Conservation (phyloP, 495 filamentous ascomycete species). For the Hypoxylon crocopeplum region DNA sequence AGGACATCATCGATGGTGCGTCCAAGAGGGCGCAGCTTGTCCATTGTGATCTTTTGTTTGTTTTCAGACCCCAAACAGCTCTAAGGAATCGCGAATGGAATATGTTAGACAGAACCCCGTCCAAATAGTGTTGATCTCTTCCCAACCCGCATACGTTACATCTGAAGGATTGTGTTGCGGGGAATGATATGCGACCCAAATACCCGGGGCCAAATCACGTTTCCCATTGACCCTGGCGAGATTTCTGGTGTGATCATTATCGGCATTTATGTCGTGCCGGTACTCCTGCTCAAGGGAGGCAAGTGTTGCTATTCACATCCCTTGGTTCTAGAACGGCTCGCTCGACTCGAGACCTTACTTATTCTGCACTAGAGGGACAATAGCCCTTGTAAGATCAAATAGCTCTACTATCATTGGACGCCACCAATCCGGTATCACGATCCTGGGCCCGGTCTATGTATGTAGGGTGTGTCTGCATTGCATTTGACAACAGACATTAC, state of each 20-base stretch:
- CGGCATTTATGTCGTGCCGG: slow-evolving; percentile 14
- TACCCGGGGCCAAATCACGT: slow-evolving; percentile 5
- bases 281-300: no score
- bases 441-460: no score
- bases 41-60: slow-evolving; percentile 29
- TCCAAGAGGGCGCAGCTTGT: slow-evolving; percentile 49
- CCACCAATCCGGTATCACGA: no score
- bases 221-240: slow-evolving; percentile 19
- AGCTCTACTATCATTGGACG: no score
- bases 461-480: no score
- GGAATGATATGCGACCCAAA: slow-evolving; percentile 16
- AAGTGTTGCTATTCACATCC: no score
- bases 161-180: slow-evolving; percentile 18
- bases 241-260: slow-evolving; percentile 2
- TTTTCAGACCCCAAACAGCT: neutral
- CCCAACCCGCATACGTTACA: neutral
- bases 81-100: neutral
- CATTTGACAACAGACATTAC: no score
- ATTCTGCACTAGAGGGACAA: no score
- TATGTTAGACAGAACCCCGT: no score
- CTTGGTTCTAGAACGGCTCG: no score
- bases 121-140: neutral
- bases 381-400: no score
- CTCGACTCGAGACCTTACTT: no score
- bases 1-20: slow-evolving; percentile 42